Base-by-base conservation (phyloP, 805 yeast species). In the Pichia eremophila region DNA sequence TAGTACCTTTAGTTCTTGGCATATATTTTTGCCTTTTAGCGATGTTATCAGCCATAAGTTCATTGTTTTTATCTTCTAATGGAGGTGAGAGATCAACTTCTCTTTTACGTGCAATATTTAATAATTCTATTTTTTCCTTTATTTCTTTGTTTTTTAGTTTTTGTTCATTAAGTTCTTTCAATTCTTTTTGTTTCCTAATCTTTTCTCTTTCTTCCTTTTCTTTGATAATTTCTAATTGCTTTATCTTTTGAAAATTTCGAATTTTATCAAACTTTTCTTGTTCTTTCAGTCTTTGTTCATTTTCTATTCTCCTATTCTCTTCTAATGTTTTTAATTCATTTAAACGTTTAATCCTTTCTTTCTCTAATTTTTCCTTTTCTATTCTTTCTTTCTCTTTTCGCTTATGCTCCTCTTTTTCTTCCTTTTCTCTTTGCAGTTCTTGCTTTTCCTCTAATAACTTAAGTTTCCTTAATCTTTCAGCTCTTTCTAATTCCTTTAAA, bases 1-100 rank as follows among this genome's bases (percentile, higher is more conserved):
- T 28, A 3, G 45, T 38, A 15, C 42, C 43, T n/a, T 43, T 40
- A 39, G 37, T 25, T 32, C 47, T 27, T 40, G 46, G 31, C 34
- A 14, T n/a, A 34, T 29, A 43, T 35, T 40, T 44, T 45, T 28
- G 42, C 15, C 44, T 29, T 32, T 37, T 39, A 35, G 27, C 37
- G 11, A 34, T 34, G 12, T 34, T 34, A 15, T 34, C 36, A 14
- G 7, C 17, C 17, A 34, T 15, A 14, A 14, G 1, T 14, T 7
- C 17, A 34, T 14, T 34, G 15, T 34, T 17, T 36, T 14, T 41
- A 10, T 4, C 18, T 31, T 10, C 18, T 12, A 34, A 25, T 11
- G 8, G 34, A 14, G 5, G 29, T 7, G 11, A 40, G 32, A 22
- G 11, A 8, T 14, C 19, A 3, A 9, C 19, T 7, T 40, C 43